Conservation (phyloP, 352 stramenopile species). For the Globisporangium heterothallicum region DNA sequence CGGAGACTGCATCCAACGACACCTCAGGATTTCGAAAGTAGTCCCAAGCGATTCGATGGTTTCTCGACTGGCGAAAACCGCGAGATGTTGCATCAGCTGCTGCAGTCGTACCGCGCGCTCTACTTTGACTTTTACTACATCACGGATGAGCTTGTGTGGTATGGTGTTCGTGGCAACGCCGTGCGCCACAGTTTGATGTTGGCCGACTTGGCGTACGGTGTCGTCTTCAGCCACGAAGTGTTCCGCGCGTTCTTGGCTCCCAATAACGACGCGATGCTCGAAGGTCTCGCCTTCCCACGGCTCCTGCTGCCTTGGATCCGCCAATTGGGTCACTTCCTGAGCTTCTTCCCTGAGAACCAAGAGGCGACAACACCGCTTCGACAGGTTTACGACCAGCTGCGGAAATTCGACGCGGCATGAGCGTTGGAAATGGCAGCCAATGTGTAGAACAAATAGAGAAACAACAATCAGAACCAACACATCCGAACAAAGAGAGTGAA, state of each 20-base stretch:
- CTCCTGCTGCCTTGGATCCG: conserved; percentile 81
- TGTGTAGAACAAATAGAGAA: not conserved
- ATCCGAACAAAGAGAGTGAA: too few species aligned
- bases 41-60: conserved; percentile 12
- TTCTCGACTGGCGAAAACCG: conserved; percentile 17
- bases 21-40: conserved; percentile 35
- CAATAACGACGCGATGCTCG: conserved; percentile 12
- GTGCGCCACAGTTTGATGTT: conserved; percentile 79
- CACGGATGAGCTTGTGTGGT: conserved; percentile 86
- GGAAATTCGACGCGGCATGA: conserved; percentile 52
- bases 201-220: conserved; percentile 73
- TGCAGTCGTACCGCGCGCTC: conserved; percentile 75
- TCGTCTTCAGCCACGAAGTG: conserved; percentile 84
- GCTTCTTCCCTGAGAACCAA: conserved; percentile 85
- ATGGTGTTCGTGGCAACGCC: conserved; percentile 77
- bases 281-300: conserved; percentile 41
- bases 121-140: conserved; percentile 92
- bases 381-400: conserved; percentile 75
- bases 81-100: conserved; percentile 50
- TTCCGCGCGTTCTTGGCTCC: conserved; percentile 58
- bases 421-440: not conserved
- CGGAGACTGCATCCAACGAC: conserved; percentile 29
- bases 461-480: not conserved
- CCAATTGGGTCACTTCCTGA: conserved; percentile 84
- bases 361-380: conserved; percentile 71